Percentiles rank a stretch among this genome's conserved stretches.
phyloP scores from a whole-genome alignment of 176 grass and related monocot genomes.

The Zizania latifolia region DNA sequence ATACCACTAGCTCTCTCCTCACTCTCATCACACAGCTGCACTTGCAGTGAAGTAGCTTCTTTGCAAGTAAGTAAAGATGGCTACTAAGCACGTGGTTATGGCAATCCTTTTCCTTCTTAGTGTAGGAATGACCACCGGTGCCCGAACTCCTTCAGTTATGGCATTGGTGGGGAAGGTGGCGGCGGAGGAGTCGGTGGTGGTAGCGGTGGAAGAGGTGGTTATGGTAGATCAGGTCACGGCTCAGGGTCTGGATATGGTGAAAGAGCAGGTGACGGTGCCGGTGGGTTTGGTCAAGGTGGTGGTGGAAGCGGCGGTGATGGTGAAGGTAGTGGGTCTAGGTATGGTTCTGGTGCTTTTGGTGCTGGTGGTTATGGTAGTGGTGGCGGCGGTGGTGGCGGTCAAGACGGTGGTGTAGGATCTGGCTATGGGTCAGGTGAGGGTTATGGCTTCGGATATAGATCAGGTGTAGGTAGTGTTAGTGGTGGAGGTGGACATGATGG shows the following conservation, averaged over 20 bases:
- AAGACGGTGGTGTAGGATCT: background rate
- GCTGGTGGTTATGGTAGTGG: conserved; percentile 15
- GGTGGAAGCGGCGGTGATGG: background rate
- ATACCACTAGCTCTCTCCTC: background rate
- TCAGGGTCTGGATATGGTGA: background rate
- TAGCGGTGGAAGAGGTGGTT: background rate
- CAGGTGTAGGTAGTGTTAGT: background rate
- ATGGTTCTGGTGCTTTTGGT: background rate
- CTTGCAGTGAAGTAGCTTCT: background rate
- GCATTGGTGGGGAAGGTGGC: background rate
- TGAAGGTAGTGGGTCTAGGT: background rate
- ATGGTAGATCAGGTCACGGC: background rate
- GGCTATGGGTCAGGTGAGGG: conserved; percentile 10
- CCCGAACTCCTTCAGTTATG: background rate
- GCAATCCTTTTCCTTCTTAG: background rate
- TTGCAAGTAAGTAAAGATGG: background rate
- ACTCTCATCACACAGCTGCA: background rate
- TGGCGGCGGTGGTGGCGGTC: background rate
- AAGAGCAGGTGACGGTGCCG: background rate
- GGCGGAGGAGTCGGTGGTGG: background rate
- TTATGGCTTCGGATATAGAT: conserved; percentile 10
- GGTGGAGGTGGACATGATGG: background rate
- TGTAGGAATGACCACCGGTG: background rate
- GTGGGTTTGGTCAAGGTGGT: conserved; percentile 1
- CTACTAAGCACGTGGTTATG: background rate